These are phyloP conservation scores for Pestalotiopsis sp. DNA, from an alignment of 2,329 filamentous ascomycete genomes.

Conservation along the genomic window DNA sequence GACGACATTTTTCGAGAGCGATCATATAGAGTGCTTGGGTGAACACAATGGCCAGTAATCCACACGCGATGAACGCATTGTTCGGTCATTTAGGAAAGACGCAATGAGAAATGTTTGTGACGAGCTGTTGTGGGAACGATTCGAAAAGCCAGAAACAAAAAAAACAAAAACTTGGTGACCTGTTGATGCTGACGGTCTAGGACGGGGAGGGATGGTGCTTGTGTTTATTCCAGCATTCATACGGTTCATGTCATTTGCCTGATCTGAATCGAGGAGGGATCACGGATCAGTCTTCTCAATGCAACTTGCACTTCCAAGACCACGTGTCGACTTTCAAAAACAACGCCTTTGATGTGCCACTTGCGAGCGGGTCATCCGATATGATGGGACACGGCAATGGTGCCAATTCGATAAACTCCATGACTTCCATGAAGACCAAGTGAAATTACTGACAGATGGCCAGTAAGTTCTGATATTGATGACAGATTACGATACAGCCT, in stretches of 20 bases:
- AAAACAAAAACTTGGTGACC: neutral
- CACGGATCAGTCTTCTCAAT: neutral
- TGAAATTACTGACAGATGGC: too few species aligned
- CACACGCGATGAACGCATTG: neutral
- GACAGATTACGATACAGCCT: too few species aligned
- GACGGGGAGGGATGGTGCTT: neutral
- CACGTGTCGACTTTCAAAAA: neutral
- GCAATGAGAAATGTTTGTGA: slow-evolving; percentile 9
- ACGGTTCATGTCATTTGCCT: neutral
- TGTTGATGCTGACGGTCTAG: neutral
- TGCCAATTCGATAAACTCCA: too few species aligned
- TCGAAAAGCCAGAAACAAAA: neutral
- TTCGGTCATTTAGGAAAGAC: slow-evolving; percentile 2
- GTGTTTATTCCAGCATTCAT: neutral
- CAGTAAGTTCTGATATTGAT: too few species aligned
- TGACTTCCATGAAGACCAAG: too few species aligned
- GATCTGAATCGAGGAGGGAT: neutral
- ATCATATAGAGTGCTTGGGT: slow-evolving; percentile 8
- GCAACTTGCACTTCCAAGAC: neutral
- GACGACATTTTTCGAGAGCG: slow-evolving; percentile 8
- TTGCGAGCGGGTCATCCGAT: too few species aligned
- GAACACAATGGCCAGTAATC: neutral
- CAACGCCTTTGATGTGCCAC: slow-evolving; percentile 25
- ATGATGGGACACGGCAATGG: neutral
- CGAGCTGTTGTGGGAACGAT: neutral